Evolutionary conservation across 805 yeast species (phyloP).

Genomic region (Candida stauntonica): DNA sequence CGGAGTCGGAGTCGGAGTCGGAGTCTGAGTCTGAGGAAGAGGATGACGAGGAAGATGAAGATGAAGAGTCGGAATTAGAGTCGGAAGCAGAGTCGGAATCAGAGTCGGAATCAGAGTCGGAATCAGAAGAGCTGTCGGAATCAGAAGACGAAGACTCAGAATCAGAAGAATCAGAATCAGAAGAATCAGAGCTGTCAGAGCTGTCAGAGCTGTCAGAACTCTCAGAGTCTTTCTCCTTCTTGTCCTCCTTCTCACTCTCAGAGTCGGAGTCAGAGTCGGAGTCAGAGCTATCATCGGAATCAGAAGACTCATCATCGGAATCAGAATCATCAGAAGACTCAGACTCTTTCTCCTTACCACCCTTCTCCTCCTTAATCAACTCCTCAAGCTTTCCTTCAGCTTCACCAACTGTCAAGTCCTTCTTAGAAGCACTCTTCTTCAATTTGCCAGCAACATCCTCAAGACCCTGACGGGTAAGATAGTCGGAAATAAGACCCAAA

Average conservation of each 20-base stretch:
- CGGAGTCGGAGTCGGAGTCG: constrained; percentile 20
- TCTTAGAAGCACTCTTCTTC: constrained; percentile 19
- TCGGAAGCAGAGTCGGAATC: constrained; percentile 24
- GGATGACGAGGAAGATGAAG: constrained; percentile 2
- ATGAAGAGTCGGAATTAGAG: constrained; percentile 5
- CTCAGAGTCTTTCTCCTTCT: too few relatives aligned
- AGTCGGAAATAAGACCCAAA: constrained; percentile 22
- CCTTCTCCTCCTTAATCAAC: constrained; percentile 6
- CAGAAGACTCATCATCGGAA: constrained; percentile 11
- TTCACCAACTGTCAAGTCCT: constrained; percentile 12
- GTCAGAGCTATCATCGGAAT: constrained; percentile 10
- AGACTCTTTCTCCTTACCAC: too few relatives aligned
- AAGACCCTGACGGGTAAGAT: constrained; percentile 21
- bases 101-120: constrained; percentile 6
- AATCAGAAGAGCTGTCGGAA: constrained; percentile 1
- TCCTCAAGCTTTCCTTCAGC: constrained; percentile 17
- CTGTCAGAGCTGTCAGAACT: constrained; percentile 9
- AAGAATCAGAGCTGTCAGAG: too few relatives aligned
- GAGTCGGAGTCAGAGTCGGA: constrained; percentile 9
- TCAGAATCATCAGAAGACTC: too few relatives aligned
- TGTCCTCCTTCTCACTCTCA: too few relatives aligned
- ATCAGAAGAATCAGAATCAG: constrained; percentile 7
- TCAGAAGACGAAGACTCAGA: constrained; percentile 7
- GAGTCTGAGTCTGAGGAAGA: constrained; percentile 9
- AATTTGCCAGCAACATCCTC: constrained; percentile 16